Conservation (phyloP, 306 rosid species). For the Ziziphus jujuba region DNA sequence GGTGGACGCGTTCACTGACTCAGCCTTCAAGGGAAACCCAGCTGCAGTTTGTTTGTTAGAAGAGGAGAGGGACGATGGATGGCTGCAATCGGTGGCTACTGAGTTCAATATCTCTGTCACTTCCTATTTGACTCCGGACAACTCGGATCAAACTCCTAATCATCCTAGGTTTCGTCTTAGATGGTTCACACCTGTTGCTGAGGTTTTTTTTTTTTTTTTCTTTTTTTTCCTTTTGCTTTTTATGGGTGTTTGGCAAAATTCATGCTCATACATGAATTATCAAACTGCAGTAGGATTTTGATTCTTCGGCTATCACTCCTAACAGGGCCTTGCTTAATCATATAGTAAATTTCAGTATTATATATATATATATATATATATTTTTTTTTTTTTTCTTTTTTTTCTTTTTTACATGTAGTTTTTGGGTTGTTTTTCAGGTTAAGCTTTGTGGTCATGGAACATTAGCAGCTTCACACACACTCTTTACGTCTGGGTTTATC, state of each 20-base stretch:
- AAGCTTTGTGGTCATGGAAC: constrained; percentile 88
- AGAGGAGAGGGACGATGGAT: constrained; percentile 49
- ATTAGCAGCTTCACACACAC: constrained; percentile 62
- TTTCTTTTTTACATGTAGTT: too few relatives aligned
- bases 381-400: too few relatives aligned
- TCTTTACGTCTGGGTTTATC: constrained; percentile 50
- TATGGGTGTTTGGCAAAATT: too few relatives aligned
- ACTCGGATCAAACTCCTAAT: constrained; percentile 9
- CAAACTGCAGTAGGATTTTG: too few relatives aligned
- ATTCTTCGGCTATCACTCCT: too few relatives aligned
- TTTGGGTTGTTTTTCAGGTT: too few relatives aligned
- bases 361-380: too few relatives aligned
- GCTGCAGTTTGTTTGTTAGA: constrained; percentile 71
- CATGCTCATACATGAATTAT: too few relatives aligned
- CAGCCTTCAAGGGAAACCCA: constrained; percentile 73
- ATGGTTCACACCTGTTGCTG: constrained; percentile 77
- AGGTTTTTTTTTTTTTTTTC: constrained; percentile 32
- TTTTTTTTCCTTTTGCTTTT: background rate
- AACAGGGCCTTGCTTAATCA: too few relatives aligned
- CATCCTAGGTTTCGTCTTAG: constrained; percentile 59
- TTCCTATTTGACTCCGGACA: constrained; percentile 37
- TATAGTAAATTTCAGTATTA: too few relatives aligned
- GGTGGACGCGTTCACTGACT: constrained; percentile 72
- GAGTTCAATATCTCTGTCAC: constrained; percentile 64
- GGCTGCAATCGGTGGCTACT: constrained; percentile 60